Percentiles rank a stretch among this genome's conserved stretches.
phyloP scores from a whole-genome alignment of 495 filamentous ascomycete species.

The Neurospora tetrasperma region DNA sequence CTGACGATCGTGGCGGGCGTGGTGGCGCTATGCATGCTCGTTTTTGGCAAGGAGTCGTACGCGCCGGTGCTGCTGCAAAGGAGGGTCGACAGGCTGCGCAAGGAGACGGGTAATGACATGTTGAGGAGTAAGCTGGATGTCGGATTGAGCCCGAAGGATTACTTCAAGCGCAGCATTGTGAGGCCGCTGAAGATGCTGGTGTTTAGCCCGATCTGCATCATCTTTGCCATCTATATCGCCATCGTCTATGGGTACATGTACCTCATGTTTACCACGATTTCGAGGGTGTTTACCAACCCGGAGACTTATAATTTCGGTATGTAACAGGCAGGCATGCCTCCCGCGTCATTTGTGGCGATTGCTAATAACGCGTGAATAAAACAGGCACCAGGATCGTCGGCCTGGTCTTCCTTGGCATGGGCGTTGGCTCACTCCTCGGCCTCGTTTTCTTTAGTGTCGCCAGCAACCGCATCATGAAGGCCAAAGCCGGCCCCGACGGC shows the following conservation, averaged over 20 bases:
- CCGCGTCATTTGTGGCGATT: not conserved
- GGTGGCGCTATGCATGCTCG: constrained; percentile 24
- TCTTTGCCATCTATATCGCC: constrained; percentile 60
- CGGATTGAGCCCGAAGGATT: constrained; percentile 31
- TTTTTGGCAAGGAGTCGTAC: constrained; percentile 53
- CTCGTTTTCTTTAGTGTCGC: constrained; percentile 21
- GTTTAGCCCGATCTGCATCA: constrained; percentile 50
- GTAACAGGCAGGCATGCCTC: not conserved
- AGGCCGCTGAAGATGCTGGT: constrained; percentile 43
- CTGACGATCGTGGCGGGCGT: constrained; percentile 25
- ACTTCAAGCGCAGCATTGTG: constrained; percentile 31
- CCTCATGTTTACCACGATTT: constrained; percentile 60
- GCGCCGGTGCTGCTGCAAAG: constrained; percentile 46
- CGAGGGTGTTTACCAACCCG: constrained; percentile 37
- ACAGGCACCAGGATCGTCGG: constrained; percentile 17
- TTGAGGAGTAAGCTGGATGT: constrained; percentile 42
- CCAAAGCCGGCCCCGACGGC: constrained; percentile 22
- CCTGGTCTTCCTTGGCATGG: constrained; percentile 31
- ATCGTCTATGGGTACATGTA: constrained; percentile 68
- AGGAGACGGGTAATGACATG: constrained; percentile 34
- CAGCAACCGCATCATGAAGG: constrained; percentile 23
- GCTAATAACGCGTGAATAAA: not conserved
- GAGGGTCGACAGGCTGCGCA: constrained; percentile 39
- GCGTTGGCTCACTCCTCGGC: constrained; percentile 27
- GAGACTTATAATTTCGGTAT: not conserved